These are phyloP conservation scores for Amanita jacksonii DNA, from an alignment of 768 basidiomycete species.

Conservation along the genomic window DNA sequence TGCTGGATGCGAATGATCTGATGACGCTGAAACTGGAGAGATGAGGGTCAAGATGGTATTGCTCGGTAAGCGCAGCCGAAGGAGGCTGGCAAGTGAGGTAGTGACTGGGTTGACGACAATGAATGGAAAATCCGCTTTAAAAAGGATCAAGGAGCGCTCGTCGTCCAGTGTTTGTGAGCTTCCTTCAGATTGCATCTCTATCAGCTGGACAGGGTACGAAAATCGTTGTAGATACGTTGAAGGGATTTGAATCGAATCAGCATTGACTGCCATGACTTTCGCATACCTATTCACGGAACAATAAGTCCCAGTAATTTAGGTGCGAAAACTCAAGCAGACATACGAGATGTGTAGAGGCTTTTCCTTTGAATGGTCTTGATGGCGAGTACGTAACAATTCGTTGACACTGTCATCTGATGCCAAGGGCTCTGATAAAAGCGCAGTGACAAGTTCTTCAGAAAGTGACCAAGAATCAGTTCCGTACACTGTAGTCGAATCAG, in stretches of 20 bases:
- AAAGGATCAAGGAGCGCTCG: constrained; percentile 18
- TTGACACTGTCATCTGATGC: constrained; percentile 38
- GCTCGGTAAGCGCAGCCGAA: constrained; percentile 17
- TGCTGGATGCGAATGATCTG: background rate
- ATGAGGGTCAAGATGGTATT: constrained; percentile 6
- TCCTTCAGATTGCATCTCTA: constrained; percentile 22
- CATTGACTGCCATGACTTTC: background rate
- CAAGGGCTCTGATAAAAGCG: constrained; percentile 65
- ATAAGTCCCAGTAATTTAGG: background rate
- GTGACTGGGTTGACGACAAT: constrained; percentile 54
- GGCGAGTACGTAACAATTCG: constrained; percentile 36
- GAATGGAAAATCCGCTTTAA: constrained; percentile 53
- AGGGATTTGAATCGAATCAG: constrained; percentile 3
- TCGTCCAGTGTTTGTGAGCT: background rate
- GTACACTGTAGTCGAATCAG: constrained; percentile 34
- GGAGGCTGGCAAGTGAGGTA: constrained; percentile 27
- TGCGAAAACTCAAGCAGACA: constrained; percentile 19
- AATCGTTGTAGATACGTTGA: constrained; percentile 40
- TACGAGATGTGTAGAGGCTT: constrained; percentile 30
- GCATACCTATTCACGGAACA: background rate
- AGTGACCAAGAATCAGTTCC: constrained; percentile 45
- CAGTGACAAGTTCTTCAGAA: constrained; percentile 52
- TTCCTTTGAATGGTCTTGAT: constrained; percentile 24
- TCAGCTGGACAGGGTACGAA: constrained; percentile 37
- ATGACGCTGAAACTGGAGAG: constrained; percentile 10